Conservation (phyloP, 2,329 filamentous ascomycete species). For the Xylaria sp. region DNA sequence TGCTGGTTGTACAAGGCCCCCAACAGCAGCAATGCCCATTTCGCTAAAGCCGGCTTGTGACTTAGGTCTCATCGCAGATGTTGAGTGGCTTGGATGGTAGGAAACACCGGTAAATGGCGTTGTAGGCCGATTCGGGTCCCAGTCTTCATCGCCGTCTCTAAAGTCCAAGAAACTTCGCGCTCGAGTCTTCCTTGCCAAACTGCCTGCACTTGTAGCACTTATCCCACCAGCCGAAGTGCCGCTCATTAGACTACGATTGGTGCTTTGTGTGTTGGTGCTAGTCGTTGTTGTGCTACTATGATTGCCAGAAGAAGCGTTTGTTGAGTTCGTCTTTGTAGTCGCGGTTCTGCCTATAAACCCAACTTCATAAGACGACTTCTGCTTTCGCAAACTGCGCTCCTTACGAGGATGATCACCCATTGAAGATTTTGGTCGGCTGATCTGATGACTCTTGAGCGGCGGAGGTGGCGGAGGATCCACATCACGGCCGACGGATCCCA, state of each 20-base stretch:
- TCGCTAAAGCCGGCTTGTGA: conserved; percentile 74
- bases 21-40: conserved; percentile 75
- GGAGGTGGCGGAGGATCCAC: conserved; percentile 45
- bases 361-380: conserved; percentile 83
- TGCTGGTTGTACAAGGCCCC: conserved; percentile 76
- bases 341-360: conserved; percentile 79
- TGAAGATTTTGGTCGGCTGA: conserved; percentile 68
- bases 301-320: conserved; percentile 78
- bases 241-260: conserved; percentile 90
- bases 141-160: conserved; percentile 59
- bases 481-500: conserved; percentile 51
- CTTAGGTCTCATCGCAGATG: conserved; percentile 65
- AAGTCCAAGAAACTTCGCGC: conserved; percentile 73
- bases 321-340: conserved; percentile 87
- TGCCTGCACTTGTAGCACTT: conserved; percentile 95
- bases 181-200: conserved; percentile 81
- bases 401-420: conserved; percentile 56
- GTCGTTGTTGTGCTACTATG: conserved; percentile 73
- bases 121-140: conserved; percentile 65
- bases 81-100: conserved; percentile 88
- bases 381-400: conserved; percentile 65
- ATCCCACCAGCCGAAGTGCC: conserved; percentile 89
- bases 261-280: conserved; percentile 78
- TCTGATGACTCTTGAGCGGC: conserved; percentile 61
- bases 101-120: conserved; percentile 81